A percentile compares a stretch with the other conserved stretches of the same genome.
phyloP scores from a whole-genome alignment of 2,329 filamentous ascomycete genomes.

The Monosporascus sp. region DNA sequence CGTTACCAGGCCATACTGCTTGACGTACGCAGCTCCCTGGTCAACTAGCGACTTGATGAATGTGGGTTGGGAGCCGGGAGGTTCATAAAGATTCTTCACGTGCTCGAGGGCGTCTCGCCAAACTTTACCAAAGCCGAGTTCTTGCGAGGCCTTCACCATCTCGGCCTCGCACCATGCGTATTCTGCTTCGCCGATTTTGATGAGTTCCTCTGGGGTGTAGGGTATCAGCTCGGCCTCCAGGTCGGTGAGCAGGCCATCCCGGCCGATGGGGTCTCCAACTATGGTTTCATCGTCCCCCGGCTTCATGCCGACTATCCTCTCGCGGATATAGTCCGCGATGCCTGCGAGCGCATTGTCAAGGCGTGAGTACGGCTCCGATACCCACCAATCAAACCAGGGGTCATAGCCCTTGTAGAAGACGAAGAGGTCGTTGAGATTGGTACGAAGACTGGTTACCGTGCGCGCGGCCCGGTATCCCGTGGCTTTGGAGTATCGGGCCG shows the following conservation, averaged over 20 bases:
- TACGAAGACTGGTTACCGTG: slow-evolving; percentile 33
- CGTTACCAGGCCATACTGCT: slow-evolving; percentile 48
- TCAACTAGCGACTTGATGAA: slow-evolving; percentile 45
- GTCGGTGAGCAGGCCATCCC: slow-evolving; percentile 43
- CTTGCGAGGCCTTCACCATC: slow-evolving; percentile 44
- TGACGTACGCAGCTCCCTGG: slow-evolving; percentile 49
- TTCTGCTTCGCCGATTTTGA: slow-evolving; percentile 43
- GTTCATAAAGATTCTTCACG: slow-evolving; percentile 49
- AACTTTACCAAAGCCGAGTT: slow-evolving; percentile 40
- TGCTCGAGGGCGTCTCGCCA: slow-evolving; percentile 50
- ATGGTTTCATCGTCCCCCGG: slow-evolving; percentile 42
- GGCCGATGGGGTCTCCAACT: slow-evolving; percentile 51
- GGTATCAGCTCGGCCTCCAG: slow-evolving; percentile 52
- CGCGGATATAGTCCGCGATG: slow-evolving; percentile 28
- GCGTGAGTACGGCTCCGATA: slow-evolving; percentile 35
- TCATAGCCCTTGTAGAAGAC: slow-evolving; percentile 50
- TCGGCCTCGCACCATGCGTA: slow-evolving; percentile 51
- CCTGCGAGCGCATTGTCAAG: slow-evolving; percentile 33
- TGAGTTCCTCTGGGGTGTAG: slow-evolving; percentile 51
- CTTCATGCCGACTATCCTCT: slow-evolving; percentile 39
- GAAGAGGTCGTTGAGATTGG: slow-evolving; percentile 40
- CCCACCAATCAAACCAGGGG: slow-evolving; percentile 54
- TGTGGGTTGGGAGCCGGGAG: slow-evolving; percentile 46
- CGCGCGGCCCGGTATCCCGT: slow-evolving; percentile 42
- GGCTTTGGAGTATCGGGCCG: slow-evolving; percentile 31